Conservation (phyloP, 2,329 filamentous ascomycete species). For the Aspergillus aculeatus region DNA sequence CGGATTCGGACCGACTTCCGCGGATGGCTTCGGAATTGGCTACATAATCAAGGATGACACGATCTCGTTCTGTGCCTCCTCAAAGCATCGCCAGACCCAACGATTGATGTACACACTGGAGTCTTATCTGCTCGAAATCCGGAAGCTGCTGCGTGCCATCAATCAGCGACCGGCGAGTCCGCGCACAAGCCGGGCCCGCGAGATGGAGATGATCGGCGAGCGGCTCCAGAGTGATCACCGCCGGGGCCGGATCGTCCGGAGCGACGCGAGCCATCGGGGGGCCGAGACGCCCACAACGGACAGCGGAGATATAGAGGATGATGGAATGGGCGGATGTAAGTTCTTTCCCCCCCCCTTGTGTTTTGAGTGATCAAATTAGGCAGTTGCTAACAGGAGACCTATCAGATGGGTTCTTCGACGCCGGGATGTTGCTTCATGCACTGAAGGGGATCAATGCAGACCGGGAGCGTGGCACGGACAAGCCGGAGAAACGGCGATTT, state of each 20-base stretch:
- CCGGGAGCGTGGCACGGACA: conserved; percentile 36
- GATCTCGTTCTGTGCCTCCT: conserved; percentile 86
- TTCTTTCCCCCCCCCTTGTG: conserved; percentile 28
- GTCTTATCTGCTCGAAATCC: conserved; percentile 84
- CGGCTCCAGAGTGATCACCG: conserved; percentile 52
- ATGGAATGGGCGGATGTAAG: conserved; percentile 91
- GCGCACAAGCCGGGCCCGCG: conserved; percentile 58
- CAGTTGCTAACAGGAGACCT: conserved; percentile 15
- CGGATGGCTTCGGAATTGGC: conserved; percentile 92
- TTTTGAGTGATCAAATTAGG: not conserved
- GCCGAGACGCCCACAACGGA: conserved; percentile 66
- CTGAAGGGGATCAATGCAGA: conserved; percentile 61
- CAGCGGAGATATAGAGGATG: conserved; percentile 72
- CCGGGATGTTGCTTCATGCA: conserved; percentile 87
- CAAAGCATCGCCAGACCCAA: conserved; percentile 89
- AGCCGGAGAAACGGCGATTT: conserved; percentile 39
- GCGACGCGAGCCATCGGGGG: conserved; percentile 48
- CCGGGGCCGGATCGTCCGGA: conserved; percentile 69
- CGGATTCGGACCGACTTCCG: conserved; percentile 91
- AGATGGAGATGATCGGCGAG: conserved; percentile 54
- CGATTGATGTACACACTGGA: conserved; percentile 88
- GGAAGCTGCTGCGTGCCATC: conserved; percentile 75
- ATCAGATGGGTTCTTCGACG: conserved; percentile 93
- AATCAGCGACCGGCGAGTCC: conserved; percentile 55
- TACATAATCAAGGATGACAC: conserved; percentile 98